These are phyloP conservation scores for Leavenworthia alabamica DNA, from an alignment of 345 rosid species.

Conservation along the genomic window DNA sequence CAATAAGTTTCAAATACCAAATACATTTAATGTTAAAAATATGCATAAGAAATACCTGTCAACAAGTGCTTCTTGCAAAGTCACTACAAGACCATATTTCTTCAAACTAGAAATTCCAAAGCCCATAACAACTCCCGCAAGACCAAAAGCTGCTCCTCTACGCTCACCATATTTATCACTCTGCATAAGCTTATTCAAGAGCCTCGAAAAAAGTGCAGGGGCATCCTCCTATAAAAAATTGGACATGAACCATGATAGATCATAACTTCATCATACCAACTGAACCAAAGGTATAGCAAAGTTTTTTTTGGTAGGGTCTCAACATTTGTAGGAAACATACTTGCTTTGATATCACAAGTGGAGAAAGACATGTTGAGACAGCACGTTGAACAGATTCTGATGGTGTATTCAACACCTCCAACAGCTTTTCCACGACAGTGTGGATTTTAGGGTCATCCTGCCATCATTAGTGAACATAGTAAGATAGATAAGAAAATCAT, in stretches of 20 bases:
- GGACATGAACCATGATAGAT: background rate
- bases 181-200: constrained; percentile 77
- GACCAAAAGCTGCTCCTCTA: constrained; percentile 98
- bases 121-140: constrained; percentile 90
- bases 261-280: background rate
- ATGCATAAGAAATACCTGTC: constrained; percentile 56
- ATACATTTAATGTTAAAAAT: background rate
- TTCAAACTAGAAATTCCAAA: constrained; percentile 83
- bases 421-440: constrained; percentile 81
- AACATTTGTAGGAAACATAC: constrained; percentile 39
- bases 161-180: constrained; percentile 97
- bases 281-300: constrained; percentile 8
- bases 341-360: constrained; percentile 70
- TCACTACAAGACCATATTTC: constrained; percentile 60
- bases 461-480: constrained; percentile 16
- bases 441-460: constrained; percentile 99
- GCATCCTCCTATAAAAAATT: constrained; percentile 58
- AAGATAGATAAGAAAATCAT: constrained; percentile 9
- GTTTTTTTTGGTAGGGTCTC: background rate
- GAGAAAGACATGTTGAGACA: constrained; percentile 82
- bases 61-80: constrained; percentile 54
- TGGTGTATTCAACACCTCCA: constrained; percentile 94
- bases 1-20: background rate
- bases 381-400: constrained; percentile 99
- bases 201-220: constrained; percentile 57